phyloP scores from a whole-genome alignment of 371 early-diverging fungal genomes.

The Rhizopus arrhizus region DNA sequence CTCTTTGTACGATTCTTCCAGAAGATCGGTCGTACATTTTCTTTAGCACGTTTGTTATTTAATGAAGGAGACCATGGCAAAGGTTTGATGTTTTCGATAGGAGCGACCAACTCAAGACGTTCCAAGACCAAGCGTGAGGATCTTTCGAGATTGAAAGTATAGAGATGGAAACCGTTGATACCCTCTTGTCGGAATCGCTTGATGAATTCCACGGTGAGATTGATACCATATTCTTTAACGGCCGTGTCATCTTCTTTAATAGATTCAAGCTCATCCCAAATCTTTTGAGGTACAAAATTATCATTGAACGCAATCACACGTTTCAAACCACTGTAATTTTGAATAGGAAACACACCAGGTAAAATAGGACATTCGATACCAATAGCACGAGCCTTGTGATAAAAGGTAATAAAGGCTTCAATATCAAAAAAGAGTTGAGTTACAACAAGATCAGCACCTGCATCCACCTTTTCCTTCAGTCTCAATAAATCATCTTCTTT shows the following conservation, averaged over 20 bases:
- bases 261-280: constrained; percentile 83
- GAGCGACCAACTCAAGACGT: constrained; percentile 75
- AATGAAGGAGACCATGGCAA: constrained; percentile 58
- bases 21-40: constrained; percentile 96
- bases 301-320: constrained; percentile 86
- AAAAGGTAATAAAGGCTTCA: constrained; percentile 80
- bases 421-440: constrained; percentile 95
- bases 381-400: constrained; percentile 69
- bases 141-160: constrained; percentile 91
- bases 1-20: constrained; percentile 94
- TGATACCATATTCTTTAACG: constrained; percentile 91
- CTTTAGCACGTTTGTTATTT: constrained; percentile 83
- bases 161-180: constrained; percentile 76
- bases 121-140: constrained; percentile 86
- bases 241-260: constrained; percentile 96
- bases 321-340: constrained; percentile 85
- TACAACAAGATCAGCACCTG: constrained; percentile 90
- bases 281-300: constrained; percentile 82
- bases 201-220: constrained; percentile 83
- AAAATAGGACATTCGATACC: constrained; percentile 90
- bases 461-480: constrained; percentile 88
- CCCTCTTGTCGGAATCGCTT: constrained; percentile 72
- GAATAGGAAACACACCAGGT: constrained; percentile 96
- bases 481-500: constrained; percentile 75
- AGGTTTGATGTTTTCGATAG: constrained; percentile 77